Evolutionary conservation across 495 filamentous ascomycete species (phyloP), one percentile per base, ranked within the genome.

Genomic region (Daldinia vernicosa): DNA sequence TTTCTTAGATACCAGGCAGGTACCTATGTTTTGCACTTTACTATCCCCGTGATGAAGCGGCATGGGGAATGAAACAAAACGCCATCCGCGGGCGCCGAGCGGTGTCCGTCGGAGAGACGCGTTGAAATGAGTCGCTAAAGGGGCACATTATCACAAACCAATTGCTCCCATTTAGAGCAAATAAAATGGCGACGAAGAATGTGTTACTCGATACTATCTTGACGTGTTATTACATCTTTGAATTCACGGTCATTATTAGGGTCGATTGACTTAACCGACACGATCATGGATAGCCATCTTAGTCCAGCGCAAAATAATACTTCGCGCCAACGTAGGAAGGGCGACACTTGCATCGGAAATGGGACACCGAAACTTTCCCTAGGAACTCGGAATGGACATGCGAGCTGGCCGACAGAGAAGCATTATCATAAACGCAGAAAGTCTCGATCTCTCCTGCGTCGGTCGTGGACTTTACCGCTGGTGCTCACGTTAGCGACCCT

Each of bases 401-500:
- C 57, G 24, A 50, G 30, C 24, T 26, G 35, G 33, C 33, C 19
- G 4, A 26, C n/a, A 17, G 39, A 17, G 47, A 74, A 72, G 62
- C 80, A 76, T 32, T 72, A 76, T 66, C 82, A 83, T 45, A 86
- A 84, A 76, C 78, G 82, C 45, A 80, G 83, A 56, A 86, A 84
- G 74, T 84, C 81, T 35, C 86, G 85, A 43, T 87, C 86, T 14
- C 74, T 85, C 54, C 82, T 91, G 63, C 87, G 87, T 52, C 87
- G 88, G 66, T 91, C 90, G 51, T 93, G 90, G 90, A 82, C 93
- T 35, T 86, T 90, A 45, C 95, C 95, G 12, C 84, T 97, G 14
- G 74, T 91, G 58, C 80, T 96, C 37, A 76, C 93, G 65, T 28
- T 84, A 43, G 77, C 88, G 73, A 80, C 93, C 66, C 76, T 94